Conservation (phyloP, 805 yeast species). For the Lipomyces starkeyi region DNA sequence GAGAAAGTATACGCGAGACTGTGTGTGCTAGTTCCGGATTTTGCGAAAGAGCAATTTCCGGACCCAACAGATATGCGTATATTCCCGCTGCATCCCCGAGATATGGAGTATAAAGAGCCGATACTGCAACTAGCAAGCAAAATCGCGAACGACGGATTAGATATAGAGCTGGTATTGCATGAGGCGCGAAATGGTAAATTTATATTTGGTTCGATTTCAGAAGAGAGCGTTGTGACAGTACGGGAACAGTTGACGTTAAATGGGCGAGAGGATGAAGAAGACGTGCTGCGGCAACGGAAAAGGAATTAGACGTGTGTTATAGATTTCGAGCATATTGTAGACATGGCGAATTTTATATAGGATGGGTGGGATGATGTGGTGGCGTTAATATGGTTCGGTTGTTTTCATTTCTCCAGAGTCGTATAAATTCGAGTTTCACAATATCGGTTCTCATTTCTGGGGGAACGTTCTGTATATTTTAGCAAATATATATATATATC, state of each 20-base stretch:
- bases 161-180: constrained; percentile 9
- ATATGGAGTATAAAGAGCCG: constrained; percentile 30
- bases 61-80: constrained; percentile 12
- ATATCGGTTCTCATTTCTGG: too few relatives aligned
- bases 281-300: neutral
- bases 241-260: constrained; percentile 10
- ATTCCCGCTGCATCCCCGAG: constrained; percentile 12
- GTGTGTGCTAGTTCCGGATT: neutral
- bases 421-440: too few relatives aligned
- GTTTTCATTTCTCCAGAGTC: neutral
- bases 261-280: constrained; percentile 22
- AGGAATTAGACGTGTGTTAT: neutral
- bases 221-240: constrained; percentile 16
- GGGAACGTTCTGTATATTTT: too few relatives aligned
- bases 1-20: neutral
- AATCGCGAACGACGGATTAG: constrained; percentile 16
- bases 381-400: neutral
- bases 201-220: constrained; percentile 15
- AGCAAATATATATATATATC: too few relatives aligned
- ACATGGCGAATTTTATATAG: neutral
- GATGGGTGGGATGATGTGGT: neutral
- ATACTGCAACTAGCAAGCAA: constrained; percentile 24
- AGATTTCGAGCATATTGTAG: neutral
- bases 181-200: constrained; percentile 10
- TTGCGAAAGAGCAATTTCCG: constrained; percentile 17